Base-by-base conservation (phyloP, 2,329 filamentous ascomycete genomes). In the Blumeria graminis region DNA sequence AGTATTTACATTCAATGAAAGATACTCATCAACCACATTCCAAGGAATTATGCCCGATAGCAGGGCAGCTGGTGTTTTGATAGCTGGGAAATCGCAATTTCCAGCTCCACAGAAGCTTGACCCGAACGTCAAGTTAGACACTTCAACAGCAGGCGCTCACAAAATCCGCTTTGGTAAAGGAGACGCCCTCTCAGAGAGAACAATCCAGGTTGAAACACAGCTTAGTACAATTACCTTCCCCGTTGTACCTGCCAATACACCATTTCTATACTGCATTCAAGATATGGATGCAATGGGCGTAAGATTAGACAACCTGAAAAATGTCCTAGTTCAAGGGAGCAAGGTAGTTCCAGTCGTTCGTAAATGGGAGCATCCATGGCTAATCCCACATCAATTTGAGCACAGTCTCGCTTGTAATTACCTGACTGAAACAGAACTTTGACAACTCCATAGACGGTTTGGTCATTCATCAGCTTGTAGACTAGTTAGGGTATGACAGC, bases 281-380 rank as follows among this genome's bases (percentile, higher is more conserved):
- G 50, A 53, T 16, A 53, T 36, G 33, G 33, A 53, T 36, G 11
- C 35, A 4, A 36, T 53, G 16, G 16, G 22, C 9, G 34, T 38
- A 9, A 9, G 18, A 4, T 36, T 36, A 36, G 3, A 36, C 36
- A 53, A 53, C 32, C 5, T 53, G 13, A 53, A 16, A 28, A 53
- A 56, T 41, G 45, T 53, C 53, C n/a, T 56, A 32, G 33, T 56
- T 9, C 33, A 52, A 18, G 22, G 35, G 10, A 56, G 33, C 18
- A 56, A 56, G 32, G 32, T 45, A 33, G 46, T 53, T 34, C 43
- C 55, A 9, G 36, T 56, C 36, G 33, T 56, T 36, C 32, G 33
- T 9, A 41, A 33, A 13, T 55, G 38, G 36, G 52, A 18, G 32
- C 18, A 43, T 14, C 18, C 16, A 32, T 55, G 36, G 16, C 11